Conservation (phyloP, 2,329 filamentous ascomycete genomes). For the Curvularia eragrostidis region DNA sequence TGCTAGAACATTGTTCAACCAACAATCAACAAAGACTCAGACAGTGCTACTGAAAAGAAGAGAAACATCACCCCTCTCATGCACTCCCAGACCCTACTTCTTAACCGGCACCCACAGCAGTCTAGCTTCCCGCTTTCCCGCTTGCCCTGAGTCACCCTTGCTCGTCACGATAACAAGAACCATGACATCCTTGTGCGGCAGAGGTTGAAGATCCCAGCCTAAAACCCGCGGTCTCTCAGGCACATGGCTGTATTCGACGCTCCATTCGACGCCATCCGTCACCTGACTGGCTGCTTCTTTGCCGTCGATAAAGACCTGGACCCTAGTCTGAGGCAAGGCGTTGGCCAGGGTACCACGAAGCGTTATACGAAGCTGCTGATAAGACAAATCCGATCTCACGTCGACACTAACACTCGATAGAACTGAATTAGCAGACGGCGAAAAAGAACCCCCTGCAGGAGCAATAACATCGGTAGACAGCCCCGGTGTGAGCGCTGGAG, state of each 20-base stretch:
- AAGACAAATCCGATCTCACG: neutral
- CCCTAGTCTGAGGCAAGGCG: neutral
- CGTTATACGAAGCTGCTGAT: neutral
- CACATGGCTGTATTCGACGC: slow-evolving; percentile 12
- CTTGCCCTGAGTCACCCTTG: slow-evolving; percentile 8
- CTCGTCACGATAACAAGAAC: slow-evolving; percentile 29
- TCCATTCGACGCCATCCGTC: slow-evolving; percentile 10
- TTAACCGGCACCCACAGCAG: slow-evolving; percentile 3
- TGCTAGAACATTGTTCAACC: neutral
- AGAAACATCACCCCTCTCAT: neutral
- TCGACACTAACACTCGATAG: neutral
- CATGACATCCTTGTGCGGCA: slow-evolving; percentile 27
- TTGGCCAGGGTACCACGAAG: slow-evolving; percentile 6
- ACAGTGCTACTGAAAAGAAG: neutral
- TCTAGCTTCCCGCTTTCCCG: slow-evolving; percentile 6
- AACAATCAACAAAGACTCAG: neutral
- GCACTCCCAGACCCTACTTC: neutral
- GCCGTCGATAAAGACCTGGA: slow-evolving; percentile 32
- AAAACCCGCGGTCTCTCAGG: slow-evolving; percentile 17
- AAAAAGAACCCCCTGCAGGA: neutral
- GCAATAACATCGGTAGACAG: slow-evolving; percentile 24
- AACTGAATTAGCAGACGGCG: neutral
- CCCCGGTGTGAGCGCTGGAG: slow-evolving; percentile 18
- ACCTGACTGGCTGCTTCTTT: slow-evolving; percentile 8
- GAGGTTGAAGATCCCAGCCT: slow-evolving; percentile 37